Evolutionary conservation across 345 rosid species (phyloP), one percentile per base, ranked within the genome.

Genomic region (Alliaria petiolata): DNA sequence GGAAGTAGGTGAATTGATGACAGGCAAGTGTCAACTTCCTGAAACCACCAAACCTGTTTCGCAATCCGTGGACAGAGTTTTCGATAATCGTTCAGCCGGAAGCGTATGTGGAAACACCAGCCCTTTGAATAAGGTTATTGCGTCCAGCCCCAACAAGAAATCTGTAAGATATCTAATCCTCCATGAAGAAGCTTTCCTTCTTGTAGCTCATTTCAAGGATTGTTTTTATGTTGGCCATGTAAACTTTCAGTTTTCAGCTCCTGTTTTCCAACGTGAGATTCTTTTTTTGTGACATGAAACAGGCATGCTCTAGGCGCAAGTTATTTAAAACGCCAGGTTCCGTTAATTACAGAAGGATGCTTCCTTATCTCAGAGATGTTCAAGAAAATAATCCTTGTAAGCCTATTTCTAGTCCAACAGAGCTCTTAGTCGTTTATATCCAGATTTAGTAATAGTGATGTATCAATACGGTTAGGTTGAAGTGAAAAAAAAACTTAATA

Each of bases 331-430:
- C 71, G 56, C 84, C 85, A 40, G 85, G 81, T 30, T 85, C 90
- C 0, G 65, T 85, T 35, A 81, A 83, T 55, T 90, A 85, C 71
- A 78, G 73, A 75, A 88, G 97, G 73, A 69, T 85, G 88, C 97
- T 90, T 81, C 97, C 92, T 0, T 84, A 75, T 79, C 77, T 88
- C 72, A 85, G 44, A 64, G 84, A 81, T 61, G 19, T 66, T 50
- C 55, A 77, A 55, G 72, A 79, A 42, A 81, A 75, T 65, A 47
- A 51, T 62, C 63, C 82, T 66, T 56, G 89, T 90, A 79, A 86
- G 67, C 69, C 14, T 30, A 38, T 54, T 15, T 36, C 42, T 58
- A 35, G n/a, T 19, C 34, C 20, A n/a, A 10, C 14, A 7, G 0
- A 51, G 40, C 42, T 60, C 62, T 20, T 20, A 13, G 47, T n/a